Evolutionary conservation across 2,329 filamentous ascomycete genomes (phyloP).

Genomic region (Biscogniauxia sp.): DNA sequence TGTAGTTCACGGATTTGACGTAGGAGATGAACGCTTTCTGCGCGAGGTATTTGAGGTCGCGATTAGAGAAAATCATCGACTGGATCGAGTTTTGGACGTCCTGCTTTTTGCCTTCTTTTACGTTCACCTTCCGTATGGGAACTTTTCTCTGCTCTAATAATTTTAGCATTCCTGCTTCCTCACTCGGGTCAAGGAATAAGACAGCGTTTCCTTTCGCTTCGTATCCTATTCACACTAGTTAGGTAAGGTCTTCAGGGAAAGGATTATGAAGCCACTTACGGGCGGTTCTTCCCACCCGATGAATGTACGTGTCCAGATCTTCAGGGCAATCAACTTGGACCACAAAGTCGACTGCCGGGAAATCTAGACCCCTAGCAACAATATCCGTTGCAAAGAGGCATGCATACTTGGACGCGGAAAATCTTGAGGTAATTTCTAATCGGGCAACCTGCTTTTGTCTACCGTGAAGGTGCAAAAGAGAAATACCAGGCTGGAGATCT

Average conservation of each 20-base stretch:
- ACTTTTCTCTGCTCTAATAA: slow-evolving; percentile 87
- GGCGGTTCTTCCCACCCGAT: slow-evolving; percentile 92
- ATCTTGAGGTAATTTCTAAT: slow-evolving; percentile 82
- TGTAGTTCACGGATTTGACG: slow-evolving; percentile 77
- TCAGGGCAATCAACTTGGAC: slow-evolving; percentile 98
- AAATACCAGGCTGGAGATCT: slow-evolving; percentile 87
- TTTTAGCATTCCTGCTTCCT: slow-evolving; percentile 88
- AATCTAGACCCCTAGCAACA: slow-evolving; percentile 89
- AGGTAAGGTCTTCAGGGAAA: background rate
- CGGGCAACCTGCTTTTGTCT: slow-evolving; percentile 89
- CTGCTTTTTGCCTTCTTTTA: slow-evolving; percentile 85
- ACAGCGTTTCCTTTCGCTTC: slow-evolving; percentile 85
- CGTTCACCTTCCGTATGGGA: slow-evolving; percentile 80
- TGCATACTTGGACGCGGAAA: slow-evolving; percentile 74
- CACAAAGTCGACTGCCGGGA: slow-evolving; percentile 96
- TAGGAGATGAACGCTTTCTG: slow-evolving; percentile 97
- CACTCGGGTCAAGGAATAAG: slow-evolving; percentile 86
- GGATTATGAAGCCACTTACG: background rate
- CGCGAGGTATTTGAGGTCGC: slow-evolving; percentile 88
- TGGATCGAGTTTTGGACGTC: slow-evolving; percentile 82
- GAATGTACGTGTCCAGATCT: slow-evolving; percentile 96
- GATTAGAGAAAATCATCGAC: slow-evolving; percentile 93
- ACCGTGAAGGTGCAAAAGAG: slow-evolving; percentile 87
- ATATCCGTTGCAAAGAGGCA: slow-evolving; percentile 96
- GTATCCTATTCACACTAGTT: slow-evolving; percentile 46